phyloP scores from a whole-genome alignment of 495 filamentous ascomycete genomes.

The Trichoderma virens region DNA sequence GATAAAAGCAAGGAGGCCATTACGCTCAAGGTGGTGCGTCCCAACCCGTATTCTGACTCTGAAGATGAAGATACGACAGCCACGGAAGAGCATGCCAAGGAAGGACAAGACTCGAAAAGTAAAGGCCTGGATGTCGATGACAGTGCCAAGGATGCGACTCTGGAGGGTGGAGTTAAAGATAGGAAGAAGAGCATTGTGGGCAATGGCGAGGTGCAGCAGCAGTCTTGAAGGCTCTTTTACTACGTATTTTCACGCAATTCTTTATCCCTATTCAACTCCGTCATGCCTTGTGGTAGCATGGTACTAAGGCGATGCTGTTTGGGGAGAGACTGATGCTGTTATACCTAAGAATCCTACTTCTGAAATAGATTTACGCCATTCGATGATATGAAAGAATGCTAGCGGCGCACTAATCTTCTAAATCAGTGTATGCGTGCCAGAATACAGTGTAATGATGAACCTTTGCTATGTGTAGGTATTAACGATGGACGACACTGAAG shows the following conservation, averaged over 20 bases:
- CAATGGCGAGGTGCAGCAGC: neutral
- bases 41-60: conserved; percentile 23
- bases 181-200: conserved; percentile 25
- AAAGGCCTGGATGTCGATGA: conserved; percentile 42
- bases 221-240: neutral
- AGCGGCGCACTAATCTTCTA: no score
- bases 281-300: no score
- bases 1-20: conserved; percentile 42
- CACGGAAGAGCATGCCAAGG: conserved; percentile 9
- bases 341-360: neutral
- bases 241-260: neutral
- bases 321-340: neutral
- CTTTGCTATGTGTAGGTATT: no score
- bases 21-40: conserved; percentile 31
- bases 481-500: no score
- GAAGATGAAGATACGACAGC: conserved; percentile 11
- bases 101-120: conserved; percentile 21
- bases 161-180: conserved; percentile 22
- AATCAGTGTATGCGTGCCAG: no score
- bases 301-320: no score
- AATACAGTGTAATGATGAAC: no score
- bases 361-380: neutral
- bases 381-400: neutral
- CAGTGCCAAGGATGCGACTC: conserved; percentile 38
- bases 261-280: neutral